Evolutionary conservation across 1,284 basidiomycete species (phyloP).

Genomic region (Anthracocystis panici-leucophaei): DNA sequence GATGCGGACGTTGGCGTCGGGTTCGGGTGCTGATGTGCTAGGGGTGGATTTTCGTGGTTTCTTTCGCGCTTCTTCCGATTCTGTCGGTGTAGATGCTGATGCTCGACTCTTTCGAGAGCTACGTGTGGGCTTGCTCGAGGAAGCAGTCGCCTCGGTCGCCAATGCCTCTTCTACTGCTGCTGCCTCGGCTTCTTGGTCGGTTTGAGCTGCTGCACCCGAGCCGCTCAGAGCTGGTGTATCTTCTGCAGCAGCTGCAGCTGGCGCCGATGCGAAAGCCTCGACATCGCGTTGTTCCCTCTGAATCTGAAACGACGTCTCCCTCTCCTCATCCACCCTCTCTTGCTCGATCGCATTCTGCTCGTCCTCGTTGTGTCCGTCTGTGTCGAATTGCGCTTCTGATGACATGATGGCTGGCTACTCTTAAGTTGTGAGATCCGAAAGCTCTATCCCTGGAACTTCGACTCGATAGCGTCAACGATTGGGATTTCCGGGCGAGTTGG

Average conservation of each 20-base stretch:
- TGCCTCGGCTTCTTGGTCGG: constrained; percentile 12
- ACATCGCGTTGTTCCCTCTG: constrained; percentile 21
- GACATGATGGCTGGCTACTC: constrained; percentile 23
- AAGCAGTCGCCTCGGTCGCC: constrained; percentile 6
- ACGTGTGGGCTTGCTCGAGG: constrained; percentile 12
- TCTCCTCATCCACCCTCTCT: constrained; percentile 39
- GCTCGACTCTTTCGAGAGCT: constrained; percentile 19
- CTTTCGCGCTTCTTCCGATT: constrained; percentile 14
- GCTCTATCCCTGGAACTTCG: neutral
- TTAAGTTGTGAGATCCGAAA: neutral
- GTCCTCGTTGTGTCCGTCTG: constrained; percentile 31
- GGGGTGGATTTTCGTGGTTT: constrained; percentile 25
- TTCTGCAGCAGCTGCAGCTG: neutral
- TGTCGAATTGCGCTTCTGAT: constrained; percentile 25
- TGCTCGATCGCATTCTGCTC: constrained; percentile 42
- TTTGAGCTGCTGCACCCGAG: neutral
- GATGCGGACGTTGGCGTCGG: constrained; percentile 39
- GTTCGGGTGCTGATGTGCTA: neutral
- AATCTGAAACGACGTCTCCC: constrained; percentile 36
- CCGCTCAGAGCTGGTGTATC: neutral
- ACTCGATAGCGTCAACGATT: neutral
- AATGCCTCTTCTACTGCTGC: constrained; percentile 13
- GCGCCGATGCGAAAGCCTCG: neutral
- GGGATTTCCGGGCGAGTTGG: neutral
- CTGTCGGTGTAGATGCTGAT: constrained; percentile 8